Conservation (phyloP, 768 basidiomycete species). For the Amanita brunnescens region DNA sequence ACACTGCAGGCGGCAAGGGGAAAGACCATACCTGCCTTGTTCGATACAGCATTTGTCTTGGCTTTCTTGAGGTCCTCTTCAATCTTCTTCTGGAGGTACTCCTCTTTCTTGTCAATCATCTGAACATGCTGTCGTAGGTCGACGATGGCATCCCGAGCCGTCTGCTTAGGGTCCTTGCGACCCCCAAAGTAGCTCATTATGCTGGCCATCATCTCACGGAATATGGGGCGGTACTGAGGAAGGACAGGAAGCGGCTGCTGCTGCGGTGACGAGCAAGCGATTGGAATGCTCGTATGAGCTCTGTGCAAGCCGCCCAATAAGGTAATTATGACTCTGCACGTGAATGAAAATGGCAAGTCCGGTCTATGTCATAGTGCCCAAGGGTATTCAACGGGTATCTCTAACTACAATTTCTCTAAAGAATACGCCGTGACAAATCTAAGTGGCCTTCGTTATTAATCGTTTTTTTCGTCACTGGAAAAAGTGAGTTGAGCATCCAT, state of each 20-base stretch:
- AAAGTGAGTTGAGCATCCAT: not conserved
- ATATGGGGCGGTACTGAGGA: not conserved
- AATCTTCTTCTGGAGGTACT: conserved; percentile 91
- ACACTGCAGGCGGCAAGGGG: not conserved
- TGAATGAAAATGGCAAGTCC: not conserved
- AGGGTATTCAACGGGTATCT: not conserved
- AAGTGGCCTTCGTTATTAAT: not conserved
- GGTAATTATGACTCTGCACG: conserved; percentile 7
- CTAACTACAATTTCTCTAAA: not conserved
- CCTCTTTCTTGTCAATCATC: conserved; percentile 99
- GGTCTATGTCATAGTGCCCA: not conserved
- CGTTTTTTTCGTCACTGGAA: conserved; percentile 3
- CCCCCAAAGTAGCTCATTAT: conserved; percentile 88
- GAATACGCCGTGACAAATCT: not conserved
- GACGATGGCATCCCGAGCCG: conserved; percentile 90
- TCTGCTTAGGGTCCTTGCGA: conserved; percentile 72
- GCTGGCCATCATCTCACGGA: conserved; percentile 51
- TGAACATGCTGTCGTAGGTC: conserved; percentile 86
- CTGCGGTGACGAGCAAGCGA: conserved; percentile 5
- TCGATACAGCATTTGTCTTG: conserved; percentile 84
- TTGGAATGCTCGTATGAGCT: not conserved
- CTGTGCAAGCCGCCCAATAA: conserved; percentile 7
- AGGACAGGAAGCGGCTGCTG: conserved; percentile 3
- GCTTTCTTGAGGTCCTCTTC: conserved; percentile 93
- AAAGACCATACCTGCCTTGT: conserved; percentile 75